These are phyloP conservation scores for Symbiotaphrina buchneri DNA, from an alignment of 495 filamentous ascomycete species.

Conservation along the genomic window DNA sequence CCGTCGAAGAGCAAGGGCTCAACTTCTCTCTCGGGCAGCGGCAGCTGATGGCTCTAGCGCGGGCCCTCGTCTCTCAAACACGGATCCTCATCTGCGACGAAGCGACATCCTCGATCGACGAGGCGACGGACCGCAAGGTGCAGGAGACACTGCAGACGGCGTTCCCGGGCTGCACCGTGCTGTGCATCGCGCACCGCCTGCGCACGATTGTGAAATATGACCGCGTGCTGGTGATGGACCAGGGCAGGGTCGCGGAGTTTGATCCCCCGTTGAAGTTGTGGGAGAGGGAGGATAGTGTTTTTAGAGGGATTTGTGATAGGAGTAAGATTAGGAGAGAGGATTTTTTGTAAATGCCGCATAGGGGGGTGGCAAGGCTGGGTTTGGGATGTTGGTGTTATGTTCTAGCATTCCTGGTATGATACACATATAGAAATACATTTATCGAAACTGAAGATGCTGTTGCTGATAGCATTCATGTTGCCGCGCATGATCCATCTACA, in stretches of 20 bases:
- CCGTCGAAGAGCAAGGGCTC: slow-evolving; percentile 8
- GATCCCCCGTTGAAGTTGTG: slow-evolving; percentile 4
- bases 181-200: slow-evolving; percentile 15
- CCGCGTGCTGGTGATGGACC: slow-evolving; percentile 11
- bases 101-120: slow-evolving; percentile 8
- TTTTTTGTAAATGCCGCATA: no score
- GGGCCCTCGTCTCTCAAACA: slow-evolving; percentile 8
- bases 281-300: neutral
- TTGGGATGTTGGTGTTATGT: no score
- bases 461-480: no score
- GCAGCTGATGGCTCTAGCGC: slow-evolving; percentile 12
- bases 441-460: no score
- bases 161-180: slow-evolving; percentile 11
- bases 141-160: slow-evolving; percentile 9
- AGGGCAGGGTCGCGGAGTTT: slow-evolving; percentile 10
- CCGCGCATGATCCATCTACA: no score
- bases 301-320: slow-evolving; percentile 2
- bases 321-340: slow-evolving; percentile 1
- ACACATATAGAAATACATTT: no score
- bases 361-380: no score
- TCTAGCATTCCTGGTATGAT: no score
- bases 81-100: slow-evolving; percentile 9
- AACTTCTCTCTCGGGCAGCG: slow-evolving; percentile 13
- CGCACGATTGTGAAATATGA: slow-evolving; percentile 11
- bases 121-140: slow-evolving; percentile 10